Conservation (phyloP, 495 filamentous ascomycete genomes). For the Penicillium flavigenum region DNA sequence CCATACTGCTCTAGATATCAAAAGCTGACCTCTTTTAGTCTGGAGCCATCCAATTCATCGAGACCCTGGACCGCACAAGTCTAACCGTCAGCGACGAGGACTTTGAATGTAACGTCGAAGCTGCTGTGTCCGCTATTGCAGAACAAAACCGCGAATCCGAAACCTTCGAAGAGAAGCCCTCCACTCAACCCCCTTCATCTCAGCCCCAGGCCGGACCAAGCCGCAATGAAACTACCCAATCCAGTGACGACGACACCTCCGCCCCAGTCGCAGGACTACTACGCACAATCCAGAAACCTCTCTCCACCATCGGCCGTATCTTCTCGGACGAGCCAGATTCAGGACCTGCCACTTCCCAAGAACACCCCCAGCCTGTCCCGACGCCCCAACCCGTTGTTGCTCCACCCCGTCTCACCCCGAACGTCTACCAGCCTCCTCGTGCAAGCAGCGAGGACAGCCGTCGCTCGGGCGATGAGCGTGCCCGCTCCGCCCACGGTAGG, state of each 20-base stretch:
- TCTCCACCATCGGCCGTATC: conserved; percentile 94
- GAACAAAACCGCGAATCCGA: conserved; percentile 70
- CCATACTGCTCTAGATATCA: neutral
- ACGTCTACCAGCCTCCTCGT: conserved; percentile 51
- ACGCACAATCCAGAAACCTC: conserved; percentile 84
- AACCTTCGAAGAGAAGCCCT: conserved; percentile 58
- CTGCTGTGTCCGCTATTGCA: conserved; percentile 92
- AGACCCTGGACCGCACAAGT: conserved; percentile 90
- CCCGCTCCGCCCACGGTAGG: conserved; percentile 14
- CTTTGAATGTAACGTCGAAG: conserved; percentile 93
- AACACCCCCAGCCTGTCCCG: conserved; percentile 49
- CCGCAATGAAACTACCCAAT: conserved; percentile 33
- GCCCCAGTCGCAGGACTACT: conserved; percentile 84
- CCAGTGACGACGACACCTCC: conserved; percentile 60
- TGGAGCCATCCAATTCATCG: conserved; percentile 95
- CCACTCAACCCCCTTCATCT: conserved; percentile 18
- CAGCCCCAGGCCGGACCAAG: conserved; percentile 51
- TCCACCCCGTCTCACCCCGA: conserved; percentile 59
- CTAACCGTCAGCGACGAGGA: conserved; percentile 92
- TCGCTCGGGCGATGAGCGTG: conserved; percentile 47
- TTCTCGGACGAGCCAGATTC: conserved; percentile 75
- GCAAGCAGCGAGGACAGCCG: conserved; percentile 43
- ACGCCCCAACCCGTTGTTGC: conserved; percentile 56
- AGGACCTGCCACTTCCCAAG: conserved; percentile 26
- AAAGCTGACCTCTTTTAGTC: conserved; percentile 53